These are phyloP conservation scores for Aureobasidium sp. DNA, from an alignment of 2,329 filamentous ascomycete species.

Conservation along the genomic window DNA sequence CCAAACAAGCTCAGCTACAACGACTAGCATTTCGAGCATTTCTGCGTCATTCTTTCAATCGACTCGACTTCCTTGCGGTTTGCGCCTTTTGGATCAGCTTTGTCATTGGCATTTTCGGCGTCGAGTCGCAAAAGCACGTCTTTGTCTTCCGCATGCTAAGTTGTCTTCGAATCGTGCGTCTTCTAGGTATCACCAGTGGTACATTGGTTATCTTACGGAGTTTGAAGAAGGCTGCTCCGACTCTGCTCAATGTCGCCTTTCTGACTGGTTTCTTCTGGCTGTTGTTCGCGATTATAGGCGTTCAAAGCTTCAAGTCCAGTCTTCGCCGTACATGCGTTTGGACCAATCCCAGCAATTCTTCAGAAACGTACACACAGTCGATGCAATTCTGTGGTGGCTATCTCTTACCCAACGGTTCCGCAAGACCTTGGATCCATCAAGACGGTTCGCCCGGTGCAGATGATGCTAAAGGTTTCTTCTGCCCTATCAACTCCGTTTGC, in stretches of 20 bases:
- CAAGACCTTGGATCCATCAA: constrained; percentile 52
- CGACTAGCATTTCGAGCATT: constrained; percentile 88
- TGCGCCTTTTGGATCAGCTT: constrained; percentile 95
- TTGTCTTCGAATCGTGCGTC: constrained; percentile 81
- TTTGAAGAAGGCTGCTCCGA: constrained; percentile 87
- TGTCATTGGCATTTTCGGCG: constrained; percentile 56
- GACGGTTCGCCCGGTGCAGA: constrained; percentile 44
- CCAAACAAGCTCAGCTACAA: constrained; percentile 69
- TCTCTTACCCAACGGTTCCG: constrained; percentile 48
- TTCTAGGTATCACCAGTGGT: constrained; percentile 87
- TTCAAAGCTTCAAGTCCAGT: constrained; percentile 74
- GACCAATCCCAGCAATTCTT: constrained; percentile 42
- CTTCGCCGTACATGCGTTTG: constrained; percentile 41
- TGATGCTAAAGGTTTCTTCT: constrained; percentile 75
- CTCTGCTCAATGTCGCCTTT: constrained; percentile 88
- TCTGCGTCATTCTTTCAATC: constrained; percentile 88
- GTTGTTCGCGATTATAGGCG: constrained; percentile 89
- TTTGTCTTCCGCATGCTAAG: constrained; percentile 96
- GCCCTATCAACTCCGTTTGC: constrained; percentile 74
- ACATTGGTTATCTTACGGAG: constrained; percentile 92
- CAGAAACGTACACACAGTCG: constrained; percentile 43
- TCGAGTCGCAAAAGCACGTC: constrained; percentile 63
- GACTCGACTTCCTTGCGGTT: constrained; percentile 88
- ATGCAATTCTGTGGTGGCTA: constrained; percentile 83
- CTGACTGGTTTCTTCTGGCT: constrained; percentile 97